phyloP scores from a whole-genome alignment of 1,139 yeast species.

The Candida sp. region DNA sequence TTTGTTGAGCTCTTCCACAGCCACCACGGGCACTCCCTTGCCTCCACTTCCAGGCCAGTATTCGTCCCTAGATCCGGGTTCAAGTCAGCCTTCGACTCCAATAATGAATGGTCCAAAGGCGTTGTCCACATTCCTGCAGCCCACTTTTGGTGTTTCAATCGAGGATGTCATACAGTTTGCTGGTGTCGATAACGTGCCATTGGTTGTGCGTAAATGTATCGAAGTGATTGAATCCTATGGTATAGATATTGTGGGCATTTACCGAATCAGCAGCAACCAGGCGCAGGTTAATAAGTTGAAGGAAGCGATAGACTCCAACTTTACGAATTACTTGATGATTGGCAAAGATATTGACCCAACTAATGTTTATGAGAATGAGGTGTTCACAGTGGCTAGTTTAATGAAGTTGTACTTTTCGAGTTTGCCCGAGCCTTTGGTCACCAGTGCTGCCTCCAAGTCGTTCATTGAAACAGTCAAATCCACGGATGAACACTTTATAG shows the following conservation, averaged over 20 bases:
- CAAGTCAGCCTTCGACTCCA: conserved; percentile 22
- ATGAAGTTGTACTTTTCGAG: conserved; percentile 69
- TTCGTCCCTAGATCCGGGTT: conserved; percentile 45
- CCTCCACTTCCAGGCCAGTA: conserved; percentile 13
- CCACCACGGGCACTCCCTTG: not conserved
- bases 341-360: conserved; percentile 48
- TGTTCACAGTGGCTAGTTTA: conserved; percentile 73
- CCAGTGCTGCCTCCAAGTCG: conserved; percentile 56
- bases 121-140: conserved; percentile 26
- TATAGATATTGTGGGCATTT: conserved; percentile 84
- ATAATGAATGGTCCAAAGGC: conserved; percentile 47
- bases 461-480: conserved; percentile 76
- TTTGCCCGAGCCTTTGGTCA: conserved; percentile 73
- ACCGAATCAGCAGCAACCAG: conserved; percentile 83
- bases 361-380: conserved; percentile 67
- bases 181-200: conserved; percentile 86
- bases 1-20: not conserved
- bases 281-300: conserved; percentile 73
- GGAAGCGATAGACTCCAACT: conserved; percentile 78
- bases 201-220: conserved; percentile 89
- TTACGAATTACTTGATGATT: conserved; percentile 58
- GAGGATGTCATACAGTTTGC: conserved; percentile 79
- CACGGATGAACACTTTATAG: conserved; percentile 52
- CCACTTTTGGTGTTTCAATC: conserved; percentile 84
- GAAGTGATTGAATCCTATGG: conserved; percentile 88